Evolutionary conservation across 352 stramenopile species (phyloP), one percentile per base, ranked within the genome.

Genomic region (Globisporangium iwayamae): DNA sequence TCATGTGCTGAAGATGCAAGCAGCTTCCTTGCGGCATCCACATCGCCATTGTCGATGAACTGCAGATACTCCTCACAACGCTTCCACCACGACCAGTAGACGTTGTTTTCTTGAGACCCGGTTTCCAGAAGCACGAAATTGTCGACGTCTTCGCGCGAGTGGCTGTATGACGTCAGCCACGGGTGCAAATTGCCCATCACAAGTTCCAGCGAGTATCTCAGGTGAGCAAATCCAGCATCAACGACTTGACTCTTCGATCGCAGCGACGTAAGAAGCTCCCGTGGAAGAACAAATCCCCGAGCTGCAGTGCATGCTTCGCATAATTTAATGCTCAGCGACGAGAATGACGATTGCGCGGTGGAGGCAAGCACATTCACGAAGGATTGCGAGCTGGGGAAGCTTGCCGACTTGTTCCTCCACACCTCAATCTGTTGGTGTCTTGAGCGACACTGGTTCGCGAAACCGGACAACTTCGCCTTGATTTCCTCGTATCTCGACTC

Each of bases 81-180:
- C 57, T 62, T 63, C 65, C 70, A 79, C 77, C 77, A 85, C 18
- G 56, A 64, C 32, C 70, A 80, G 47, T 88, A 86, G 7, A 88
- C 66, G 52, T 88, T 72, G 25, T 81, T 74, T 16, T 43, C 61
- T 51, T 52, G 39, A 0, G 43, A 45, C 30, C 75, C 68, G 4
- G 60, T 47, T n/a, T 70, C 66, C 32, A 53, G 58, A 36, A 59
- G 34, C 13, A 83, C 45, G 47, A 72, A 85, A n/a, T 59, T 67
- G 58, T 85, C 75, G 22, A 86, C 50, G 4, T 78, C 66, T 38
- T 76, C 65, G 9, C 76, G 76, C 13, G 59, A 63, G 6, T 68
- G 58, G 32, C 72, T 61, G 62, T 87, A 87, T 16, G 60, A 66
- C n/a, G 56, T 68, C 50, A 87, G 63, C 41, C 67, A 81, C 18